These are phyloP conservation scores for Anisodus tanguticus DNA, from an alignment of 257 asterid species.

Conservation along the genomic window DNA sequence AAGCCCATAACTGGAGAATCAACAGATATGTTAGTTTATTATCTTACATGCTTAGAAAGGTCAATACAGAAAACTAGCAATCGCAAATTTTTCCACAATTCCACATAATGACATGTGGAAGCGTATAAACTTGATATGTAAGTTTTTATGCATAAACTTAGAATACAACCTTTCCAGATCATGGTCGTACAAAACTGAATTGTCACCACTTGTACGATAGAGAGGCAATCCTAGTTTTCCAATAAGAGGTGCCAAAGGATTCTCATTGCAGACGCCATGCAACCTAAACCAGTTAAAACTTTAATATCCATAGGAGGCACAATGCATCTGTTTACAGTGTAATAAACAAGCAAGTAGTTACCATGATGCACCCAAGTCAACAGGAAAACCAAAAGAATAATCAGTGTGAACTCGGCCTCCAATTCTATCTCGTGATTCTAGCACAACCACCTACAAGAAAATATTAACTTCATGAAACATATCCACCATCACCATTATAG, in stretches of 20 bases:
- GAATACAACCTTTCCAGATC: conserved; percentile 82
- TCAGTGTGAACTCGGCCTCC: conserved; percentile 97
- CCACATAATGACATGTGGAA: conserved; percentile 20
- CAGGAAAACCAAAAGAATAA: conserved; percentile 95
- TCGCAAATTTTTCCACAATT: not conserved
- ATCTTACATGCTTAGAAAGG: not conserved
- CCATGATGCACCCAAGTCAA: conserved; percentile 99
- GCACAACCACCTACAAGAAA: conserved; percentile 67
- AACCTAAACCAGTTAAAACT: conserved; percentile 56
- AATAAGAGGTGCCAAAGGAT: conserved; percentile 89
- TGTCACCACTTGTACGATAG: conserved; percentile 96
- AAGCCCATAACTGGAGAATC: conserved; percentile 78
- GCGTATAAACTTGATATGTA: not conserved
- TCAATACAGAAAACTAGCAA: not conserved
- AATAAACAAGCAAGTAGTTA: conserved; percentile 33
- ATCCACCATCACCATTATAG: not conserved
- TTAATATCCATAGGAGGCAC: conserved; percentile 4
- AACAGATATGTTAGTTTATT: conserved; percentile 16
- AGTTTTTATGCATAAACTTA: not conserved
- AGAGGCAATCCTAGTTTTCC: conserved; percentile 94
- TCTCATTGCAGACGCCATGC: conserved; percentile 94
- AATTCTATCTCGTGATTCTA: conserved; percentile 94
- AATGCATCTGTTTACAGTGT: conserved; percentile 7
- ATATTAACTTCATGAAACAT: not conserved
- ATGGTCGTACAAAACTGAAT: conserved; percentile 96